Evolutionary conservation across 306 rosid species (phyloP), one percentile per base, ranked within the genome.

Genomic region (Inga leiocalycina): DNA sequence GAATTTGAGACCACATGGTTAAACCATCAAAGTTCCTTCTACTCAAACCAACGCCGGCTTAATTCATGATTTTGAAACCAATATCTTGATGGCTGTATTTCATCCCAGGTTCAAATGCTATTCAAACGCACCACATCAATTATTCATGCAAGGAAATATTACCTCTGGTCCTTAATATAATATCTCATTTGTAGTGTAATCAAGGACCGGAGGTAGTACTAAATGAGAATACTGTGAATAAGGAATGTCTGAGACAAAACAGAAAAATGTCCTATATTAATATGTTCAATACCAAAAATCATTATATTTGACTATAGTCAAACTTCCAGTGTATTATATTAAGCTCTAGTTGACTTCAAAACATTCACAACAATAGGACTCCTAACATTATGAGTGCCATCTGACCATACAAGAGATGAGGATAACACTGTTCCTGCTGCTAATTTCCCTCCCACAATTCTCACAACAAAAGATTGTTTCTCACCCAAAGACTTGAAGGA

Each of bases 381-480:
- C 37, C 78, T 82, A 24, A 88, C 87, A 14, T 19, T 86, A 41
- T 77, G 85, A 49, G 22, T 8, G 20, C 83, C 85, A 80, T 86
- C 89, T 48, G 78, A 82, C 91, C 91, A 88, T 14, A 82, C 75
- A 22, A 88, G 43, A 1, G 83, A 48, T 0, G 85, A 10, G 27
- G 84, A 82, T 10, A 82, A 7, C 11, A n/a, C 15, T 10, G 51
- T 15, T 10, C 8, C 8, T 1, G 10, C 1, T 4, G 10, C 1
- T 14, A 80, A 14, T 11, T 16, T 48, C 8, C 43, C 64, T 65
- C 88, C 89, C 1, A 3, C 19, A 51, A 88, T 81, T 13, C 46
- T 82, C 72, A 90, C 89, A 34, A 61, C 61, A 30, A 85, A 86
- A 48, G 82, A 48, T 68, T 71, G 84, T 83, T 81, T 78, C 80